Base-by-base conservation (phyloP, 2,329 filamentous ascomycete genomes). In the Diaporthe nobilis region DNA sequence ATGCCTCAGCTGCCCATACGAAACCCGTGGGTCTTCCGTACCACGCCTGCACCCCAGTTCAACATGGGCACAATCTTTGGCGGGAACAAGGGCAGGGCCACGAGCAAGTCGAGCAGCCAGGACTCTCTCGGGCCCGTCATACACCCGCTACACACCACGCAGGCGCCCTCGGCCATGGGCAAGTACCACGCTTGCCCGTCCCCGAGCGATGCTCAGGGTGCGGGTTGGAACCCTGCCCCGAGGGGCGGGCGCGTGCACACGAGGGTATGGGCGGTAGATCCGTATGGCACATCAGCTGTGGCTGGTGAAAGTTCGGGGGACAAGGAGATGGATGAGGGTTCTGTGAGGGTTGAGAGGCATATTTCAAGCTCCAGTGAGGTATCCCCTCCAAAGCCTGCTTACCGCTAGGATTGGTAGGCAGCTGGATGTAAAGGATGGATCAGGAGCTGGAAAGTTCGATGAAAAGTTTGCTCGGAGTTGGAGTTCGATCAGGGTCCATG, bases 11-110 rank as follows among this genome's bases (percentile, higher is more conserved):
- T 71, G 4, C 74, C 73, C n/a, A 28, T 65, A 44, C 73, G 75
- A 51, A 78, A 75, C 58, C 77, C 78, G 2, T 78, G 76, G 63
- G 57, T 77, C 42, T 77, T 78, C 67, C 76, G 77, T 34, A 76
- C 77, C 51, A 61, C 65, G 20, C 63, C 76, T n/a, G 44, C 55
- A 3, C 55, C 70, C 5, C 55, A n/a, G 1, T 22, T 73, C 22
- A 25, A 25, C 28, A 58, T 44, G 25, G 37, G 68, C 5, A 37
- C 58, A 5, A n/a, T 57, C 15, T 39, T 74, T n/a, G 42, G 42
- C 22, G 42, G 47, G 1, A 44, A 25, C 5, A 71, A n/a, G 13
- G 12, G 25, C 47, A 31, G 9, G 12, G 22, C 5, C 9, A 28
- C 20, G 51, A 25, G 49, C 31, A 72, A 15, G 1, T 37, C 63